Base-by-base conservation (phyloP, 1,284 basidiomycete genomes). In the Xerocomus amazonicus region DNA sequence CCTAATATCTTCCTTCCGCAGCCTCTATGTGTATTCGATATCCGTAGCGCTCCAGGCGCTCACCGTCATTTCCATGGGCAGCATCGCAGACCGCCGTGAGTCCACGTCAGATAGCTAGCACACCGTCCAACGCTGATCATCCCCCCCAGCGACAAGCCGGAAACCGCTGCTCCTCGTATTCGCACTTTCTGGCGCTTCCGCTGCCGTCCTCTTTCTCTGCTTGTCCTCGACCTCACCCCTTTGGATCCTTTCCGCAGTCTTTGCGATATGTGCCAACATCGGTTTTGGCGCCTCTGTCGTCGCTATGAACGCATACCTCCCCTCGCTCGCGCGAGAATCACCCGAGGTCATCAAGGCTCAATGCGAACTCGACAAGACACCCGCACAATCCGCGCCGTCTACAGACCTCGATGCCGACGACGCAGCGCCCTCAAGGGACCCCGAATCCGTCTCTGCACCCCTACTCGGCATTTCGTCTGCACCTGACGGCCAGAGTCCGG, bases 291-390 rank as follows among this genome's bases (percentile, higher is more conserved):
- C 84, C 0, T 88, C 85, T 10, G 76, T 86, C 12, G 93, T 97
- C 8, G 92, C 92, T 33, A 82, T 92, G 73, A 97, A 97, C 61
- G 82, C 91, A 0, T 95, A 94, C 67, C 77, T 97, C 5, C 92
- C 92, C 0, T 74, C 73, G 0, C 74, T 95, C 2, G 89, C 90
- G 0, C 76, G 78, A 52, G 78, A 81, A 33, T 78, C 84, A 0
- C 78, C 79, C 5, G 80, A 82, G 43, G 84, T 90, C 2, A 60
- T 75, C 7, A 59, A 69, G n/a, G 74, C 78, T 0, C 68, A 66
- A 29, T 62, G 62, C 2, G 70, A 76, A 45, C 59, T 80, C 6
- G 59, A 51, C 49, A 51, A 46, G n/a, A 14, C 26, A 3, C 28
- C 31, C 16, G 41, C 12, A 6, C 32, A 6, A 33, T 62, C 7